A percentile compares a stretch with the other conserved stretches of the same genome.
Evolutionary conservation across 495 filamentous ascomycete species (phyloP).

Genomic region (Pyronema omphalodes): DNA sequence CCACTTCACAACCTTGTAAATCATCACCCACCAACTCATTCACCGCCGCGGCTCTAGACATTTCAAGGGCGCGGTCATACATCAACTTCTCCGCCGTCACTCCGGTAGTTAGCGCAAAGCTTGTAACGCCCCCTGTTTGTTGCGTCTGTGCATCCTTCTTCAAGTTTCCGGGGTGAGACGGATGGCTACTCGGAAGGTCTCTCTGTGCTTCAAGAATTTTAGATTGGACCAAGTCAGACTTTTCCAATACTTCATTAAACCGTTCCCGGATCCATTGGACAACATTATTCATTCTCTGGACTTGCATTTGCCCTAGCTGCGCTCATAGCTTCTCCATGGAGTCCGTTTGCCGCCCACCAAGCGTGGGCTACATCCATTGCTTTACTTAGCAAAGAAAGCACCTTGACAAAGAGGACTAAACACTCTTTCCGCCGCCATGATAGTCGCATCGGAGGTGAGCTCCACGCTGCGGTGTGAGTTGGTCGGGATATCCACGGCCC

Average conservation of each 20-base stretch:
- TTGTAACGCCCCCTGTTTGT: conserved; percentile 11
- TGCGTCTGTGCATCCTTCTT: conserved; percentile 25
- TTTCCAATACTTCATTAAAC: conserved; percentile 93
- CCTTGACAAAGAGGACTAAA: conserved; percentile 87
- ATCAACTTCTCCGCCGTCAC: conserved; percentile 91
- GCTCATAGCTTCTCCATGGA: conserved; percentile 5
- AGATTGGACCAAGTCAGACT: conserved; percentile 74
- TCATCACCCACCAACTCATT: conserved; percentile 89
- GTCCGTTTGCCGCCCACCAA: conserved; percentile 52
- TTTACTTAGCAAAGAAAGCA: conserved; percentile 67
- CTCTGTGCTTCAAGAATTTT: conserved; percentile 78
- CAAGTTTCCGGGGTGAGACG: conserved; percentile 66
- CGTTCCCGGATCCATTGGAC: conserved; percentile 88
- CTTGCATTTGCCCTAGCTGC: conserved; percentile 31
- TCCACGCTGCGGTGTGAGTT: conserved; percentile 21
- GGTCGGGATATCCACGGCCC: conserved; percentile 8
- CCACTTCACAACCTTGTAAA: conserved; percentile 73
- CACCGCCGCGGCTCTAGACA: conserved; percentile 85
- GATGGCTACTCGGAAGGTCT: conserved; percentile 65
- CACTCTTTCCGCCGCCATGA: conserved; percentile 86
- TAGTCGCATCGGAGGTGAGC: conserved; percentile 67
- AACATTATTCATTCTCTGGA: conserved; percentile 66
- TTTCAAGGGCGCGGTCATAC: conserved; percentile 93
- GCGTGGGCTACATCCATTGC: conserved; percentile 91
- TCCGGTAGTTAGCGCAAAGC: conserved; percentile 41